Evolutionary conservation across 768 basidiomycete genomes (phyloP).

Genomic region (Antrodiella citrinella): DNA sequence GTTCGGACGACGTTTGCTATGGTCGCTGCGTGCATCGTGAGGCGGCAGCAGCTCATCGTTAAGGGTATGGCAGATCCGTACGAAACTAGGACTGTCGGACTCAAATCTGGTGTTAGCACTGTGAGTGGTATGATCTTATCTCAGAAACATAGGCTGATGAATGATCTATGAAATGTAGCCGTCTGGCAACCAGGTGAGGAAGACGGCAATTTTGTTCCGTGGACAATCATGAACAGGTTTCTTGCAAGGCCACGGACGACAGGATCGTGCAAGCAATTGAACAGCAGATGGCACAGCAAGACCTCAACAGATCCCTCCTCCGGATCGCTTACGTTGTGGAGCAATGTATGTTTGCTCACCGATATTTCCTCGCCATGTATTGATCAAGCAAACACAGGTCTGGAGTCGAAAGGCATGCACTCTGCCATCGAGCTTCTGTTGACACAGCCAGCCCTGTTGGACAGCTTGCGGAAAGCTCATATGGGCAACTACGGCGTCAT

Average conservation of each 20-base stretch:
- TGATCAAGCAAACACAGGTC: conserved; percentile 39
- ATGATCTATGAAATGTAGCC: conserved; percentile 11
- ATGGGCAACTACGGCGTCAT: conserved; percentile 90
- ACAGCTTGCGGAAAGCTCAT: conserved; percentile 83
- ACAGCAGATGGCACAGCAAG: conserved; percentile 73
- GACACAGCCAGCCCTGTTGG: conserved; percentile 69
- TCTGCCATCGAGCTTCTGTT: conserved; percentile 83
- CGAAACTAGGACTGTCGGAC: conserved; percentile 28
- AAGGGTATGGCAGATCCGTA: conserved; percentile 77
- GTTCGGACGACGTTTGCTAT: conserved; percentile 96
- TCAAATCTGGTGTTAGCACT: conserved; percentile 36
- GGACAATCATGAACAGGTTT: conserved; percentile 21
- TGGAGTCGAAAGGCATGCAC: conserved; percentile 58
- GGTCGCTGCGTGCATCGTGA: conserved; percentile 84
- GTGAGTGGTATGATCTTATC: conserved; percentile 26
- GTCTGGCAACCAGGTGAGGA: conserved; percentile 11
- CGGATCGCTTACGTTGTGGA: conserved; percentile 79
- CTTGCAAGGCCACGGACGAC: conserved; percentile 50
- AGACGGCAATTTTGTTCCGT: neutral
- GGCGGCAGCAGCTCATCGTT: conserved; percentile 59
- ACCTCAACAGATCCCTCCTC: conserved; percentile 65
- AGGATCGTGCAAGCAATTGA: conserved; percentile 60
- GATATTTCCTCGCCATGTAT: neutral
- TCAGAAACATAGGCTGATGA: neutral
- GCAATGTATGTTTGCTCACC: conserved; percentile 38